Percentiles rank a stretch among this genome's conserved stretches.
phyloP scores from a whole-genome alignment of 768 basidiomycete species.

The Trametes maxima region DNA sequence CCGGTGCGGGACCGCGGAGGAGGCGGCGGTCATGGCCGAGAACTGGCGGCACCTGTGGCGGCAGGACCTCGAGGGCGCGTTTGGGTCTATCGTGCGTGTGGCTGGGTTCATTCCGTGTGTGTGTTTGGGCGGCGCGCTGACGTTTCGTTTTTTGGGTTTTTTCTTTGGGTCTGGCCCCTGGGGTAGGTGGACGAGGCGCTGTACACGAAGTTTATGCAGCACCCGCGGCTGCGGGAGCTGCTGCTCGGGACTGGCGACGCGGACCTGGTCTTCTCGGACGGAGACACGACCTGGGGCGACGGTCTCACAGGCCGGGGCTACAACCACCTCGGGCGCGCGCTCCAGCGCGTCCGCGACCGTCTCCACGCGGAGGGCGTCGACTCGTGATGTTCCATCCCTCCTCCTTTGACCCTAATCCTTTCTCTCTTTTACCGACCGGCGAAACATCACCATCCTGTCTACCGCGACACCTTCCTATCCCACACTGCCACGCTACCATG shows the following conservation, averaged over 20 bases:
- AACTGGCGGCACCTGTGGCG: slow-evolving; percentile 39
- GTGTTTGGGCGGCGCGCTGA: too few relatives aligned
- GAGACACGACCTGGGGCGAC: slow-evolving; percentile 70
- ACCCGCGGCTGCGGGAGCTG: slow-evolving; percentile 54
- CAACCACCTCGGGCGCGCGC: slow-evolving; percentile 66
- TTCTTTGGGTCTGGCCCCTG: background rate
- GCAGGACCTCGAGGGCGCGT: slow-evolving; percentile 59
- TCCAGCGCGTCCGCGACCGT: slow-evolving; percentile 56
- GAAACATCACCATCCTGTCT: background rate
- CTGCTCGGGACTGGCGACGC: slow-evolving; percentile 57
- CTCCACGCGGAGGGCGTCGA: slow-evolving; percentile 32
- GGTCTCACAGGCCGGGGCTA: slow-evolving; percentile 50
- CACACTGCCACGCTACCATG: background rate
- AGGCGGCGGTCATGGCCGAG: slow-evolving; percentile 41
- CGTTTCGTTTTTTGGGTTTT: background rate
- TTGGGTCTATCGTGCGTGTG: slow-evolving; percentile 47
- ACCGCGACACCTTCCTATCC: background rate
- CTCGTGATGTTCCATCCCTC: background rate
- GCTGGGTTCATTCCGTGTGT: too few relatives aligned
- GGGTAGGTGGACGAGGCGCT: slow-evolving; percentile 70
- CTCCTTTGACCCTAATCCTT: background rate
- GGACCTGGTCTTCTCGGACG: slow-evolving; percentile 36
- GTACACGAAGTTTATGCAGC: slow-evolving; percentile 70
- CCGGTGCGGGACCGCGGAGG: slow-evolving; percentile 39
- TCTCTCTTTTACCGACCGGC: background rate